Evolutionary conservation across 495 filamentous ascomycete genomes (phyloP), one percentile per base, ranked within the genome.

Genomic region (Hapsidospora chrysogenum): DNA sequence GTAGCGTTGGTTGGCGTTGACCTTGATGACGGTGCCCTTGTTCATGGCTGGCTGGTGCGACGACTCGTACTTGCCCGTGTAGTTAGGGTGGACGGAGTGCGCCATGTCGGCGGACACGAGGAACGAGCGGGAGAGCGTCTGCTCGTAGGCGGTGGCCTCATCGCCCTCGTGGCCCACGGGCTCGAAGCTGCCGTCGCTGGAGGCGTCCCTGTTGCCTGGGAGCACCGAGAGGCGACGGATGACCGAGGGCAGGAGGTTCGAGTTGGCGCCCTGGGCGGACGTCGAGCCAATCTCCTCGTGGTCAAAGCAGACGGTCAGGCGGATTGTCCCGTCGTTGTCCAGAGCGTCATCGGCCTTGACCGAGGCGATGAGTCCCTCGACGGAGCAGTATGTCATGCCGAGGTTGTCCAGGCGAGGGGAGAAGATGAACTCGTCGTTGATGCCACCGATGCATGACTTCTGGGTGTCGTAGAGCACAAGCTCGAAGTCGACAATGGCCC

Each of bases 41-140:
- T 99, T 99, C 66, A 96, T 86, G 48, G 89, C 78, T 3, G 92
- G 89, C 35, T 78, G 72, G 58, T 96, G 89, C 41, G 80, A 76
- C 25, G 70, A 52, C 61, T 99, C 89, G 56, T 96, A 93, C 58
- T 96, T 96, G 41, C 54, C 68, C 1, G 75, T 60, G 56, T 93
- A 96, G 60, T 99, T 99, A 23, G 89, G 89, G 53, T 99, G 78
- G 11, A 96, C 75, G 2, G 74, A 74, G 58, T 99, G 89, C 3
- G 92, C 85, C 86, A 96, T 95, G 53, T 99, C 89, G 26, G 92
- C 92, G 6, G 86, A 94, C 41, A 96, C 66, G 27, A 99, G 70
- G 64, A 99, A 93, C 2, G 83, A 93, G n/a, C 76, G 80, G 17
- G 81, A 68, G 31, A 94, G 70, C 10, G 82, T 87, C 60, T 96